These are phyloP conservation scores for Naganishia friedmannii DNA, from an alignment of 768 basidiomycete species.

Conservation along the genomic window DNA sequence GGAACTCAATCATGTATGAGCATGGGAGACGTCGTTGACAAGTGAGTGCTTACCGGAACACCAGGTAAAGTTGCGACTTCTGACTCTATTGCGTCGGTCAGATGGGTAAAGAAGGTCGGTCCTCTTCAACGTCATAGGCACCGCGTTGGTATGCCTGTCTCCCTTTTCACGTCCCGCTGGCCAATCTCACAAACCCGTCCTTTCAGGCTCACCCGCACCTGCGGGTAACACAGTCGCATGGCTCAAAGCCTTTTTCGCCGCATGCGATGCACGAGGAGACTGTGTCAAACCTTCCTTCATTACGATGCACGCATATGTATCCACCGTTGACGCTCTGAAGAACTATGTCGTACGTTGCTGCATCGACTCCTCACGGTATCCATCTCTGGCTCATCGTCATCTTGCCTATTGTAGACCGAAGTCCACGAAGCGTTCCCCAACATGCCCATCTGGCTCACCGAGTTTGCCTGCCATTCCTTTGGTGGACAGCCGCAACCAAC, in stretches of 20 bases:
- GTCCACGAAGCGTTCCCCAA: background rate
- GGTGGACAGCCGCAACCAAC: conserved; percentile 7
- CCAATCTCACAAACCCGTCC: background rate
- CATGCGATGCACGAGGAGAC: conserved; percentile 5
- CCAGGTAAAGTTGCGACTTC: background rate
- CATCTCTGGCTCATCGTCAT: background rate
- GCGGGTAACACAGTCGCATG: conserved; percentile 23
- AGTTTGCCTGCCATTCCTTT: conserved; percentile 27
- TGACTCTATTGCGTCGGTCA: background rate
- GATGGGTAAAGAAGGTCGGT: conserved; percentile 20
- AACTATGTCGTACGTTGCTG: conserved; percentile 3
- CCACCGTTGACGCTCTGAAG: background rate
- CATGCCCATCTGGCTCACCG: conserved; percentile 28
- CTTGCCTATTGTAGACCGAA: conserved; percentile 1
- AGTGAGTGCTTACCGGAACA: background rate
- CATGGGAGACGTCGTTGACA: background rate
- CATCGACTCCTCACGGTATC: background rate
- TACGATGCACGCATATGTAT: conserved; percentile 17
- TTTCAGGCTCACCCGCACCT: background rate
- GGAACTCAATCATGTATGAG: conserved; percentile 19
- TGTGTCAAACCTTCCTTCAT: conserved; percentile 22
- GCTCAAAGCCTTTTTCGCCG: conserved; percentile 17
- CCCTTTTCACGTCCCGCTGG: too few species aligned
- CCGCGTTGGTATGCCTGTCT: conserved; percentile 9
- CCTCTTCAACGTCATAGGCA: conserved; percentile 15